These are phyloP conservation scores for Citeromyces matritensis DNA, from an alignment of 805 yeast genomes.

Conservation along the genomic window DNA sequence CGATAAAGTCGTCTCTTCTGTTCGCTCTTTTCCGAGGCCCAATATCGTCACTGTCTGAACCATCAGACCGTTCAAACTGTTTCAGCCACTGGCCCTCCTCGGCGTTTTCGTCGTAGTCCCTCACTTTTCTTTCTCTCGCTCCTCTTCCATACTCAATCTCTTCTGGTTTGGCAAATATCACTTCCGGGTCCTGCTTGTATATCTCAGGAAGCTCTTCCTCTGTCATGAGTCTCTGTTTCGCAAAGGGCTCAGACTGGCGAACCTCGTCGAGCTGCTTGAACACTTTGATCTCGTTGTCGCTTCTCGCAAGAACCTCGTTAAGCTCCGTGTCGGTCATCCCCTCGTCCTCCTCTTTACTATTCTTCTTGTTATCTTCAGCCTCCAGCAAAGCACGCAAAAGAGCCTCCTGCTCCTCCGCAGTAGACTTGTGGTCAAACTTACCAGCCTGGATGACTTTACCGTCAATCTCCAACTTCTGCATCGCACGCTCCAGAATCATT, in stretches of 20 bases:
- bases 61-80: conserved; percentile 20
- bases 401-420: conserved; percentile 79
- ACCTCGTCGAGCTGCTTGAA: conserved; percentile 46
- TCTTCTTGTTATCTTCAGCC: conserved; percentile 39
- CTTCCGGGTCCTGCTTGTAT: conserved; percentile 43
- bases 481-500: conserved; percentile 68
- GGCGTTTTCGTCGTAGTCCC: conserved; percentile 70
- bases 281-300: conserved; percentile 39
- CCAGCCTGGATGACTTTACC: conserved; percentile 89
- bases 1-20: conserved; percentile 4
- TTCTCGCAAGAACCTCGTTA: conserved; percentile 57
- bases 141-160: conserved; percentile 48
- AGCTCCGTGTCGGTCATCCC: conserved; percentile 56
- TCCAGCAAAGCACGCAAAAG: conserved; percentile 57
- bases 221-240: conserved; percentile 29
- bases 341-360: conserved; percentile 27
- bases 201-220: conserved; percentile 55
- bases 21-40: conserved; percentile 3
- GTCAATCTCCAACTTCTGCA: conserved; percentile 71
- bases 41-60: conserved; percentile 2
- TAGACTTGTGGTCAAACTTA: conserved; percentile 76
- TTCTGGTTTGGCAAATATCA: conserved; percentile 26
- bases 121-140: conserved; percentile 64
- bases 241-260: too few relatives aligned
- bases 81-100: conserved; percentile 92